Percentiles rank a stretch among this genome's conserved stretches.
These are phyloP conservation scores for Ochetophila trinervis DNA, from an alignment of 306 rosid species.

Conservation along the genomic window DNA sequence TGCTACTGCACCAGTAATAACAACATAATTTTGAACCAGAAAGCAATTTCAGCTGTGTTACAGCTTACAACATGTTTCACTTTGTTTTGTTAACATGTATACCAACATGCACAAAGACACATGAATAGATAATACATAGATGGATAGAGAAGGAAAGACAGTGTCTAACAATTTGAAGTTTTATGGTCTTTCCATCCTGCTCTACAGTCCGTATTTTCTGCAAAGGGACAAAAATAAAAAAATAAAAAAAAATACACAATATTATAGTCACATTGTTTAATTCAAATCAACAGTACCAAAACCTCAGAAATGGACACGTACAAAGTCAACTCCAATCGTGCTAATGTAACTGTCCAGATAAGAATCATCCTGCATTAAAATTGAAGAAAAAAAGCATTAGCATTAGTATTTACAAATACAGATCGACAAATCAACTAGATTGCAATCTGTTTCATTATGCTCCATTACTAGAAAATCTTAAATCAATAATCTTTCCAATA, in stretches of 20 bases:
- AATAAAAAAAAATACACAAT: no score
- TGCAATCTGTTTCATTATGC: no score
- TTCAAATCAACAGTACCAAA: not conserved
- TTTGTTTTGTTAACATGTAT: no score
- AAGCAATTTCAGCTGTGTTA: not conserved
- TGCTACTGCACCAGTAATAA: not conserved
- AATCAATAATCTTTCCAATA: not conserved
- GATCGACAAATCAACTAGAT: constrained; percentile 1
- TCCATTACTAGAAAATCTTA: no score
- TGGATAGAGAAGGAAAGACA: not conserved
- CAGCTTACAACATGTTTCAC: no score
- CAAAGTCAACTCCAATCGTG: constrained; percentile 61
- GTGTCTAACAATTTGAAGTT: constrained; percentile 49
- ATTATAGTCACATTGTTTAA: not conserved
- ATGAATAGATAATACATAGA: not conserved
- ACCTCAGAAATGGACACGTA: constrained; percentile 18
- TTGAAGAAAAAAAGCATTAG: not conserved
- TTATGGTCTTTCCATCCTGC: constrained; percentile 54
- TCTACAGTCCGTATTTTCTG: constrained; percentile 60
- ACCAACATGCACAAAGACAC: not conserved
- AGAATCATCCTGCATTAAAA: constrained; percentile 44
- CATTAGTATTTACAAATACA: not conserved
- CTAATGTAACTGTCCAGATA: constrained; percentile 56
- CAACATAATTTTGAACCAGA: not conserved
- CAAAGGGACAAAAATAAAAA: not conserved